phyloP scores from a whole-genome alignment of 805 yeast genomes.

The Alloascoidea hylecoeti region DNA sequence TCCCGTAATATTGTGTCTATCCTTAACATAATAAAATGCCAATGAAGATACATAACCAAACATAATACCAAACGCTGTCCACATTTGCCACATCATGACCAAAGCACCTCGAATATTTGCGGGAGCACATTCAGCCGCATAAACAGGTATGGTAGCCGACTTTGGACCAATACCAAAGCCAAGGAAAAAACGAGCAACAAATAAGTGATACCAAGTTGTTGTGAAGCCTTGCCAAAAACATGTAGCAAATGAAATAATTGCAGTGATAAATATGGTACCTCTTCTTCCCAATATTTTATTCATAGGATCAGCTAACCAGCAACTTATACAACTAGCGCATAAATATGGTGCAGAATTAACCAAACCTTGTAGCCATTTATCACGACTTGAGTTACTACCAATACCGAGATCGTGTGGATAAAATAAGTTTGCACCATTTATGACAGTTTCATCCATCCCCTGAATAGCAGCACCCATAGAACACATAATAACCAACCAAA shows the following conservation, averaged over 20 bases:
- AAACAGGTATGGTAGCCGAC: conserved; percentile 56
- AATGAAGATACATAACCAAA: conserved; percentile 47
- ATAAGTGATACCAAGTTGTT: conserved; percentile 44
- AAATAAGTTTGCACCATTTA: conserved; percentile 51
- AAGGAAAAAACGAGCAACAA: conserved; percentile 41
- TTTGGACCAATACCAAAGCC: conserved; percentile 59
- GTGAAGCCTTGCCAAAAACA: conserved; percentile 55
- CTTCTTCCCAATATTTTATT: conserved; percentile 43
- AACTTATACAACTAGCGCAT: conserved; percentile 38
- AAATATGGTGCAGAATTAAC: conserved; percentile 56
- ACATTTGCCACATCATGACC: conserved; percentile 61
- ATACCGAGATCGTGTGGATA: conserved; percentile 33
- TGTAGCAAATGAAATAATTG: conserved; percentile 40
- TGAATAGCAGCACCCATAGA: conserved; percentile 59
- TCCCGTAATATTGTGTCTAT: conserved; percentile 1
- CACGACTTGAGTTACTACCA: conserved; percentile 14
- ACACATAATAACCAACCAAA: conserved; percentile 39
- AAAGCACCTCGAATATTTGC: conserved; percentile 46
- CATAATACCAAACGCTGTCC: conserved; percentile 65
- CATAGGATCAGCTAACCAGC: conserved; percentile 39
- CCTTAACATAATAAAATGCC: conserved; percentile 25
- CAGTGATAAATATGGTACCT: conserved; percentile 42
- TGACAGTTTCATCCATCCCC: conserved; percentile 64
- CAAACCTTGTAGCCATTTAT: conserved; percentile 36
- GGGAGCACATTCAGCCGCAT: conserved; percentile 49